Conservation (phyloP, 345 rosid genomes). For the Lumnitzera littorea region DNA sequence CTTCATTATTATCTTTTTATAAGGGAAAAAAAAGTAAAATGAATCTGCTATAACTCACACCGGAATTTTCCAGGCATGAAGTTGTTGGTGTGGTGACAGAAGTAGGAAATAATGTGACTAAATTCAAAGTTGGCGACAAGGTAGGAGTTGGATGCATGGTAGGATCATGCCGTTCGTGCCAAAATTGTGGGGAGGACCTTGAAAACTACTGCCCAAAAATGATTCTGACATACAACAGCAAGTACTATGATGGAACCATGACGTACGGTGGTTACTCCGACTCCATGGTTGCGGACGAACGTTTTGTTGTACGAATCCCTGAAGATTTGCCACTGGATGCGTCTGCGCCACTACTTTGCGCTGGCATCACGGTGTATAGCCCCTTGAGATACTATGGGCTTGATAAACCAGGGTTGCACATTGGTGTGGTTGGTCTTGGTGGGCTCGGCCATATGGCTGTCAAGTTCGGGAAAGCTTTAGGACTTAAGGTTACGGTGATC, state of each 20-base stretch:
- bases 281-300: constrained; percentile 9
- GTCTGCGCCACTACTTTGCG: constrained; percentile 60
- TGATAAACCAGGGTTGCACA: constrained; percentile 23
- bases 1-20: too few relatives aligned
- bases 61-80: constrained; percentile 33
- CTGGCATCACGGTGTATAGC: constrained; percentile 66
- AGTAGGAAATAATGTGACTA: constrained; percentile 41
- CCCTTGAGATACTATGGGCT: constrained; percentile 46
- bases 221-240: constrained; percentile 24
- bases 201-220: constrained; percentile 48
- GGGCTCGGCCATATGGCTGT: constrained; percentile 48
- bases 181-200: constrained; percentile 31
- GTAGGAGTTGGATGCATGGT: constrained; percentile 52
- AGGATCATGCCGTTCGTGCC: constrained; percentile 44
- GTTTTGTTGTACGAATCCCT: constrained; percentile 34
- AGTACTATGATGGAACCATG: constrained; percentile 35
- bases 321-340: constrained; percentile 42
- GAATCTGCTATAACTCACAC: background rate
- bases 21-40: too few relatives aligned
- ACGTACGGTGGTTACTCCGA: constrained; percentile 48
- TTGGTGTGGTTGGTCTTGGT: constrained; percentile 50
- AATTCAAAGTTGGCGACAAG: constrained; percentile 49
- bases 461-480: constrained; percentile 48
- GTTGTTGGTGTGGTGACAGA: constrained; percentile 50
- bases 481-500: constrained; percentile 35